A percentile compares a stretch with the other conserved stretches of the same genome.
phyloP scores from a whole-genome alignment of 106 monocot genomes.

The Triglochin maritima region DNA sequence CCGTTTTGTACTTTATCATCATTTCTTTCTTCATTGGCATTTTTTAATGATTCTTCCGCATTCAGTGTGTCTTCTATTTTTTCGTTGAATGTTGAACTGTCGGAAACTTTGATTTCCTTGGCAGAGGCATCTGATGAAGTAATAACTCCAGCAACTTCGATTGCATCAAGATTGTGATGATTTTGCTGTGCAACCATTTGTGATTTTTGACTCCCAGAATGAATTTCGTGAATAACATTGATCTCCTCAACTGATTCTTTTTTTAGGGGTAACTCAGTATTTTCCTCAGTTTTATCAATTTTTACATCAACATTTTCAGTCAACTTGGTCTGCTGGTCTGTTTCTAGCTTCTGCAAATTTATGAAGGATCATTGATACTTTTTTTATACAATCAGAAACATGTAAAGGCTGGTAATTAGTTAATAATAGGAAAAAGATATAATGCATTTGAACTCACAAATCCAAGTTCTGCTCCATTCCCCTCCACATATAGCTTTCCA shows the following conservation, averaged over 20 bases:
- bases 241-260: constrained; percentile 1
- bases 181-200: neutral
- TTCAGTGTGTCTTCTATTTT: neutral
- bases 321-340: neutral
- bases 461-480: no score
- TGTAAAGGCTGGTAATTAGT: no score
- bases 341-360: neutral
- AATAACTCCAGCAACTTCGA: neutral
- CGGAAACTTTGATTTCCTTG: neutral
- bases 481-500: neutral
- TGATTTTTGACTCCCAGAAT: neutral
- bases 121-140: neutral
- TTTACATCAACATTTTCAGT: neutral
- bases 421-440: no score
- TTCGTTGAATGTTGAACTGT: neutral
- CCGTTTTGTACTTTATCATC: neutral
- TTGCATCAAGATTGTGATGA: neutral
- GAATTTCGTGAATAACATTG: neutral
- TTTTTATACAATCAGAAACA: no score
- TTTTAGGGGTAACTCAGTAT: neutral
- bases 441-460: no score
- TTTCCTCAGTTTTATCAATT: neutral
- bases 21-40: neutral
- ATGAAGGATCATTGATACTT: no score
- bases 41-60: neutral